Base-by-base conservation (phyloP, 768 basidiomycete species). In the Boletus rufocinnamomeus region DNA sequence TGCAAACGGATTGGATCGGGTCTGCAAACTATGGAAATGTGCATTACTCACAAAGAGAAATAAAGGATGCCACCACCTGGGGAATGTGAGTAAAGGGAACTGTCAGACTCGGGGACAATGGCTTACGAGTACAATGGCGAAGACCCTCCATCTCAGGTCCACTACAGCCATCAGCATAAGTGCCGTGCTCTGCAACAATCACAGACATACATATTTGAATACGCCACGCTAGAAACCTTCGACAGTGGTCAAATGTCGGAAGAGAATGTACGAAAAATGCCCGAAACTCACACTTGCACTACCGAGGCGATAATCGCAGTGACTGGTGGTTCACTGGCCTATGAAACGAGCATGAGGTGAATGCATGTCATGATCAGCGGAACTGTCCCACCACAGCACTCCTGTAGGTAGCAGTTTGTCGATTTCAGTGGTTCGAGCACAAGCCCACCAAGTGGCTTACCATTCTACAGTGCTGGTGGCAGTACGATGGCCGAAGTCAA, bases 151-250 rank as follows among this genome's bases (percentile, higher is more conserved):
- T n/a, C 16, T 34, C 23, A 5, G 23, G 23, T 54, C 32, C 52
- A 58, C 57, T 58, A 32, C 19, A 21, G 14, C n/a, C 13, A 23
- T 48, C 46, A 41, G 25, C 14, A 34, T 11, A 11, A 8, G n/a
- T 17, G 17, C 5, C 19, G 3, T 44, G 6, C 14, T 34, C n/a
- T 32, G 30, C 25, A 30, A 32, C 14, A 1, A 32, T 17, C 13
- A 17, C 38, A 25, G 19, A 43, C 44, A 19, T 43, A 54, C 52
- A 52, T 53, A 28, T 52, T 41, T 58, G 50, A 17, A 57, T 38
- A 11, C 46, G 52, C 57, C 57, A 48, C 3, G 38, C 25, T 40
- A 58, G 38, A 48, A 53, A 58, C n/a, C 57, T 58, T 44, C 2
- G 14, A 35, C 16, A 4, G 19, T 27, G 19, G 23, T 58, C 52